Evolutionary conservation across 305 asterid species (phyloP).

Genomic region (Solanum hybrid): DNA sequence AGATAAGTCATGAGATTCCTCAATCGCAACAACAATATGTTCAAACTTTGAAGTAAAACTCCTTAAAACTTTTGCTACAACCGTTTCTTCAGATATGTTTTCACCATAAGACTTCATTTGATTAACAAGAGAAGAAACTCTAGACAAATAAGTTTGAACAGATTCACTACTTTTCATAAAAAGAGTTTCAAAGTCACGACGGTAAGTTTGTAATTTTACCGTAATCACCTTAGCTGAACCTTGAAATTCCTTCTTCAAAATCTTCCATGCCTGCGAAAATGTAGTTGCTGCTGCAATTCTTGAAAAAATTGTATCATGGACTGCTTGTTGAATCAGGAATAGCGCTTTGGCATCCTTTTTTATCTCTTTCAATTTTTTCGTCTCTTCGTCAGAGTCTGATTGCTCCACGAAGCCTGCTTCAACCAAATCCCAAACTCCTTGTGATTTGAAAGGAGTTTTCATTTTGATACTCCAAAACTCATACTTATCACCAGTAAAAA

Average conservation of each 20-base stretch:
- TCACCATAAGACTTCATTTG: constrained; percentile 3
- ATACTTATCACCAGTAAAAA: too few species aligned
- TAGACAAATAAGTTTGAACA: neutral
- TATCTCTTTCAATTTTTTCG: too few species aligned
- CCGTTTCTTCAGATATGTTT: neutral
- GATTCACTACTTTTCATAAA: neutral
- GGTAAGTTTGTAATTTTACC: too few species aligned
- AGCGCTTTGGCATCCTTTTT: neutral
- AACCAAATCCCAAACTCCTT: neutral
- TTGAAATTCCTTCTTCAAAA: neutral
- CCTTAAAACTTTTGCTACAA: neutral
- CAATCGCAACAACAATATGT: neutral
- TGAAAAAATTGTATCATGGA: neutral
- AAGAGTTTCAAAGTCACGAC: neutral
- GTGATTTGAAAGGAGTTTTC: neutral
- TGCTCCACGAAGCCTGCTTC: neutral
- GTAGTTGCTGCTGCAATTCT: neutral
- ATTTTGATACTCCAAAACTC: neutral
- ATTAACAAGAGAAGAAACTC: neutral
- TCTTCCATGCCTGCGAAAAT: neutral
- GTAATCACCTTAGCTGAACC: neutral
- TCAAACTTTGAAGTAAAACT: neutral
- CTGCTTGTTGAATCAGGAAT: neutral
- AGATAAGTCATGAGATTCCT: neutral
- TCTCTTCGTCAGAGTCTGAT: neutral